Conservation (phyloP, 345 rosid genomes). For the Salix purpurea region DNA sequence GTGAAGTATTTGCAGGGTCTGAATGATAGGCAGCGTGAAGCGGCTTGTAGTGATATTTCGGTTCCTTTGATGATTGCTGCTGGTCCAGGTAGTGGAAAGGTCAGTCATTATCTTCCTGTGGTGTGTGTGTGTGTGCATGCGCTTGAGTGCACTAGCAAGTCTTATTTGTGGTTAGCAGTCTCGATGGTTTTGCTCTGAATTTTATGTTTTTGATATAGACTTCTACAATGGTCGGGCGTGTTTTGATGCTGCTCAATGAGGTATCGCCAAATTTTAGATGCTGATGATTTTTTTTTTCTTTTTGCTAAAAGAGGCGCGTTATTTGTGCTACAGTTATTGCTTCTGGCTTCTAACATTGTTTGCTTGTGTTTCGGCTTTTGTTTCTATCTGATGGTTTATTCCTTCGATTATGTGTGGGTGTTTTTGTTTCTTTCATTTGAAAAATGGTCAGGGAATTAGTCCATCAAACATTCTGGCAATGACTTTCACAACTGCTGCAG, state of each 20-base stretch:
- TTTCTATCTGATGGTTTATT: constrained; percentile 8
- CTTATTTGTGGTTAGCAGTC: background rate
- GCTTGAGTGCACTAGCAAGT: background rate
- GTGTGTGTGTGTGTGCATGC: background rate
- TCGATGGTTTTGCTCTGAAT: constrained; percentile 6
- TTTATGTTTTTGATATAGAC: constrained; percentile 49
- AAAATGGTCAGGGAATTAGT: constrained; percentile 55
- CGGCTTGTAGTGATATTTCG: constrained; percentile 68
- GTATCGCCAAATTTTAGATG: constrained; percentile 32
- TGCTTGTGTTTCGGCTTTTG: background rate
- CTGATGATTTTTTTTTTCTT: background rate
- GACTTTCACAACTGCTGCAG: constrained; percentile 98
- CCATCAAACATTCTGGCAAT: constrained; percentile 88
- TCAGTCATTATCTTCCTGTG: constrained; percentile 14
- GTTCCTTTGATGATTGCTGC: constrained; percentile 87
- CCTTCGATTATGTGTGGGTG: background rate
- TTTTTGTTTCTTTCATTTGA: constrained; percentile 1
- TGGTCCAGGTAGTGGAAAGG: constrained; percentile 99
- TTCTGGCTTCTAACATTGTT: background rate
- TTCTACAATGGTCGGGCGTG: constrained; percentile 96
- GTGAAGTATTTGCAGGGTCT: constrained; percentile 58
- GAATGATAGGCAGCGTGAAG: constrained; percentile 81
- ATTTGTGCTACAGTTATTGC: background rate
- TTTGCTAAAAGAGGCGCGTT: background rate
- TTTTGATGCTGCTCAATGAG: constrained; percentile 65